Base-by-base conservation (phyloP, 1,139 yeast species). In the Yarrowia galli region DNA sequence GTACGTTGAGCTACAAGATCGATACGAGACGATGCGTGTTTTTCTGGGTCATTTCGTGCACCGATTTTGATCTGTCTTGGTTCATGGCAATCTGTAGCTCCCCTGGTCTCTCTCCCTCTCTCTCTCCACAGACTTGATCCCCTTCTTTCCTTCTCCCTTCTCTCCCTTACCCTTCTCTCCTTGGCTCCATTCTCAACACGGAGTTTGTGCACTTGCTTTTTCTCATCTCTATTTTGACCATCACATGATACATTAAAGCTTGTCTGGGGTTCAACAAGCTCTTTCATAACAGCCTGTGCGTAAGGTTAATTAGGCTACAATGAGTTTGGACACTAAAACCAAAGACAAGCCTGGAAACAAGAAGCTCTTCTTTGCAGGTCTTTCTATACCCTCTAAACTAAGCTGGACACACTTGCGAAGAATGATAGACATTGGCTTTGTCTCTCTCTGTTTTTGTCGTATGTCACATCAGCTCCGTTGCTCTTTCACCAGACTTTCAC, bases 191-290 rank as follows among this genome's bases (percentile, higher is more conserved):
- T 49, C 40, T 32, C 54, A 9, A 35, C 2, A 51, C 40, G 54
- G 54, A 4, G 54, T 28, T 32, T 46, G n/a, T 8, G 18, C 13
- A 25, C 35, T 51, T 53, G 60, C 45, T 53, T 53, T 22, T 53
- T 53, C n/a, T 8, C 42, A 15, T 15, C 20, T 53, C 43, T 36
- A 36, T 36, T 23, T 40, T 16, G 9, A 23, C 32, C 16, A 36
- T 23, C 60, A 53, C 60, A 51, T 53, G 45, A 53, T 36, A 53
- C 60, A 53, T 53, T 53, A 53, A 53, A 53, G 28, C 60, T 53
- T n/a, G 42, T 32, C 10, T 18, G 16, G 9, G 53, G 20, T 6
- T n/a, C 20, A 25, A 46, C 53, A 46, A 25, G 35, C 53, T 8
- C 36, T 46, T 45, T 45, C 12, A 15, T 23, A 45, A 10, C 35